Evolutionary conservation across 2,329 filamentous ascomycete species (phyloP).

Genomic region (Fusarium concolor): DNA sequence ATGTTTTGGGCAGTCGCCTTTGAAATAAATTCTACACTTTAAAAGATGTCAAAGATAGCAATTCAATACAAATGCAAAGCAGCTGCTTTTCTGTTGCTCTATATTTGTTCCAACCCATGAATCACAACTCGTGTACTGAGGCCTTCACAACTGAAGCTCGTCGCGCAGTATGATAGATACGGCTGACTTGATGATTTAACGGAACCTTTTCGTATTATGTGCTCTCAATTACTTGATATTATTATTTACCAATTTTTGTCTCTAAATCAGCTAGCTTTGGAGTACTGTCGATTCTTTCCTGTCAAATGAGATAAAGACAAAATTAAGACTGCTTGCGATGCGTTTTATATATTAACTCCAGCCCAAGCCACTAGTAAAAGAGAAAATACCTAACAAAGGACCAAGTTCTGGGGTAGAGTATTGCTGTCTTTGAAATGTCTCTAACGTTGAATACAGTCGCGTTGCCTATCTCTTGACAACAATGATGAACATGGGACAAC

Average conservation of each 20-base stretch:
- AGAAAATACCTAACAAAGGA: fast-evolving
- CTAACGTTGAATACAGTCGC: fast-evolving
- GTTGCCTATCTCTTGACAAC: not conserved
- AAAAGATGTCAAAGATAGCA: not conserved
- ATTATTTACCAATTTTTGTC: fast-evolving
- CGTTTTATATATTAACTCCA: fast-evolving
- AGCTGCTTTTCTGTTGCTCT: not conserved
- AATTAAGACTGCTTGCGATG: not conserved
- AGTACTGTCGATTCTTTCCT: not conserved
- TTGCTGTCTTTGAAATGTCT: fast-evolving
- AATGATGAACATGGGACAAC: fast-evolving
- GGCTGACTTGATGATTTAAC: too few relatives aligned
- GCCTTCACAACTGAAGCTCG: not conserved
- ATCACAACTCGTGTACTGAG: not conserved
- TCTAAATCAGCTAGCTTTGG: not conserved
- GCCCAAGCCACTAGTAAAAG: not conserved
- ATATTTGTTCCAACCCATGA: not conserved
- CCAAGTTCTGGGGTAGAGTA: too few relatives aligned
- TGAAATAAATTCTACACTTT: too few relatives aligned
- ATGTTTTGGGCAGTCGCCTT: not conserved
- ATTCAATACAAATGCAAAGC: too few relatives aligned
- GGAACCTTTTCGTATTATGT: too few relatives aligned
- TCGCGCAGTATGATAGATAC: too few relatives aligned
- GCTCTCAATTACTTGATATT: too few relatives aligned
- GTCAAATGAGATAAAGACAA: not conserved